These are phyloP conservation scores for Quercus berberidifolia DNA, from an alignment of 306 rosid species.

Conservation along the genomic window DNA sequence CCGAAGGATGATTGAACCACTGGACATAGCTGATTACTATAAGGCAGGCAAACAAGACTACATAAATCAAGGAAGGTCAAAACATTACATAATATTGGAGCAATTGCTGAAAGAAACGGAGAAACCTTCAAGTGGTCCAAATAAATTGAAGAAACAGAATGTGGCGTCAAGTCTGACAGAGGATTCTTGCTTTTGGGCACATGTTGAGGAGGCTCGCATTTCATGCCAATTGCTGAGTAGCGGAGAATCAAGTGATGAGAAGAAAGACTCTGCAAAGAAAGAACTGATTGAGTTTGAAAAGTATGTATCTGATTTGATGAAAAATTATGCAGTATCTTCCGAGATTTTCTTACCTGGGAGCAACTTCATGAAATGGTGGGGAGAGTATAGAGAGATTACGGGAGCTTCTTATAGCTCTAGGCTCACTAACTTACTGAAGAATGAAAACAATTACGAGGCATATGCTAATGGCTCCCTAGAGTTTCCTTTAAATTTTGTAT, in stretches of 20 bases:
- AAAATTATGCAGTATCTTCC: conserved; percentile 40
- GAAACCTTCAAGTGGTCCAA: not conserved
- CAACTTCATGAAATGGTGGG: conserved; percentile 77
- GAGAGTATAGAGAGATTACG: conserved; percentile 15
- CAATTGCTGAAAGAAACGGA: conserved; percentile 19
- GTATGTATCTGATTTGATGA: conserved; percentile 34
- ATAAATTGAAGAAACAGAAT: not conserved
- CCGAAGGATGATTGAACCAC: conserved; percentile 72
- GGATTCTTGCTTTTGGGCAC: conserved; percentile 82
- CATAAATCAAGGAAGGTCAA: conserved; percentile 16
- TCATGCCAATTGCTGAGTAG: conserved; percentile 10
- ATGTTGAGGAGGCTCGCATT: conserved; percentile 59
- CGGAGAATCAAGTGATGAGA: not conserved
- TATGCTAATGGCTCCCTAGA: conserved; percentile 9
- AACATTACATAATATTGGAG: conserved; percentile 41
- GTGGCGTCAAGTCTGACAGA: conserved; percentile 38
- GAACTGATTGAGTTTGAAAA: conserved; percentile 40
- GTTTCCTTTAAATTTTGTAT: no score
- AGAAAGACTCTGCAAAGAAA: no score
- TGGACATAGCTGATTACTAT: conserved; percentile 51
- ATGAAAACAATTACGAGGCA: not conserved
- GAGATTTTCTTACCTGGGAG: conserved; percentile 56
- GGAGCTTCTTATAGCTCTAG: conserved; percentile 6
- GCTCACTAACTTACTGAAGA: conserved; percentile 35
- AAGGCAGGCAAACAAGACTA: conserved; percentile 8